Percentiles rank a stretch among this genome's conserved stretches.
These are phyloP conservation scores for Flagelloscypha sp. DNA, from an alignment of 768 basidiomycete species.

Conservation along the genomic window DNA sequence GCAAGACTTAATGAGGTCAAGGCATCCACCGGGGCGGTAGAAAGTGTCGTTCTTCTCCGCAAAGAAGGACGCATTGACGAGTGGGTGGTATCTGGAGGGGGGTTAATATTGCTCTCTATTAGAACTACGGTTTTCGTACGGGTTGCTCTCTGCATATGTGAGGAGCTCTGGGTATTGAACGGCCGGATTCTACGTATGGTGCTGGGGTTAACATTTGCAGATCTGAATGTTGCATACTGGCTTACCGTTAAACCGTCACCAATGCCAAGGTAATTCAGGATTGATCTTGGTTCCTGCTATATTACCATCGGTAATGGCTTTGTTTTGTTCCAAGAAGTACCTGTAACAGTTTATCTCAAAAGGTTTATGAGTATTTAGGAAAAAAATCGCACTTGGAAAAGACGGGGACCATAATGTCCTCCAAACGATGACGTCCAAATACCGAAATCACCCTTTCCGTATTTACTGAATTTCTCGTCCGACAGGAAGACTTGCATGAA, in stretches of 20 bases:
- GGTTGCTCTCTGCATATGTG: conserved; percentile 25
- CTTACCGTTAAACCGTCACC: conserved; percentile 30
- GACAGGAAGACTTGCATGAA: conserved; percentile 30
- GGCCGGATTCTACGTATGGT: conserved; percentile 18
- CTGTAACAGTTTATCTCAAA: too few relatives aligned
- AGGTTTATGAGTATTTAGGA: neutral
- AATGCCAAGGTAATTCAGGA: conserved; percentile 28
- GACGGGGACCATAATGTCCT: conserved; percentile 29
- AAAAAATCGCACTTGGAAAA: conserved; percentile 10
- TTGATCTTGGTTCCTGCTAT: conserved; percentile 24
- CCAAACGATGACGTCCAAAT: conserved; percentile 32
- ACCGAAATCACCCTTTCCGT: conserved; percentile 23
- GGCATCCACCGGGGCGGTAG: too few relatives aligned
- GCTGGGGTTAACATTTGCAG: neutral
- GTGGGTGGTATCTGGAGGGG: too few relatives aligned
- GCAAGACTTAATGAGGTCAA: too few relatives aligned
- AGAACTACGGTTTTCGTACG: too few relatives aligned
- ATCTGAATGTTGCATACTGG: neutral
- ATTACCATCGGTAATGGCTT: conserved; percentile 21
- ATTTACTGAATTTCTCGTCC: conserved; percentile 26
- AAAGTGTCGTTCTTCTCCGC: too few relatives aligned
- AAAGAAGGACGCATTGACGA: too few relatives aligned
- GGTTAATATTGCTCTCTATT: too few relatives aligned
- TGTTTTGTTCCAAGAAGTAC: conserved; percentile 29
- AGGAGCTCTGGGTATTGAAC: conserved; percentile 29